These are phyloP conservation scores for Acanthamoeba triangularis DNA, from an alignment of 208 protist species.

Conservation along the genomic window DNA sequence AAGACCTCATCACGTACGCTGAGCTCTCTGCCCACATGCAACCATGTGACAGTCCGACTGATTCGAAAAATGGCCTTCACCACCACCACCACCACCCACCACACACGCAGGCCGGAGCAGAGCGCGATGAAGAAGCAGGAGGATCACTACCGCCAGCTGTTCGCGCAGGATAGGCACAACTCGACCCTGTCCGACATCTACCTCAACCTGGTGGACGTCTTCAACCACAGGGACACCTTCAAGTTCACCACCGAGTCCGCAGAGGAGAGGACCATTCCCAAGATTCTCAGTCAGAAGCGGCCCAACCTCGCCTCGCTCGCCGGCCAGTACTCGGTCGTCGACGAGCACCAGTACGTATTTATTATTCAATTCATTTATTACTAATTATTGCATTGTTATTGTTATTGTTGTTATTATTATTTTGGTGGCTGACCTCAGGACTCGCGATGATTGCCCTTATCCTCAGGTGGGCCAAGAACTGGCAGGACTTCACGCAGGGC, in stretches of 20 bases:
- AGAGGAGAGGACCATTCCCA: constrained; percentile 10
- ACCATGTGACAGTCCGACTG: no score
- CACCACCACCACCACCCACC: no score
- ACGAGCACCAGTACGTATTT: neutral
- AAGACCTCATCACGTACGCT: neutral
- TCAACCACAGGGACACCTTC: neutral
- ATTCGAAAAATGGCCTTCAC: no score
- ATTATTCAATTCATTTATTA: no score
- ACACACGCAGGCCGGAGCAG: neutral
- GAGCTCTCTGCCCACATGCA: no score
- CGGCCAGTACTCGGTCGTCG: neutral
- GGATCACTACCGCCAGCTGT: neutral
- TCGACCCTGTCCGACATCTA: constrained; percentile 42
- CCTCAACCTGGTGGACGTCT: neutral
- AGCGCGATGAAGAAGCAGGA: neutral
- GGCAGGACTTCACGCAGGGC: constrained; percentile 70
- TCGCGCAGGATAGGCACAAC: neutral
- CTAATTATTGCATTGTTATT: no score
- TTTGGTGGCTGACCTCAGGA: no score
- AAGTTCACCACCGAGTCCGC: neutral
- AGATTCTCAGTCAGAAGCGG: neutral
- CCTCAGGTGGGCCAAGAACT: constrained; percentile 38
- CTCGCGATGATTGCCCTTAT: neutral
- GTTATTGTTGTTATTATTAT: no score
- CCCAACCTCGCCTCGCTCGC: neutral